A percentile compares a stretch with the other conserved stretches of the same genome.
Evolutionary conservation across 495 filamentous ascomycete species (phyloP).

Genomic region (Penicillium canescens): DNA sequence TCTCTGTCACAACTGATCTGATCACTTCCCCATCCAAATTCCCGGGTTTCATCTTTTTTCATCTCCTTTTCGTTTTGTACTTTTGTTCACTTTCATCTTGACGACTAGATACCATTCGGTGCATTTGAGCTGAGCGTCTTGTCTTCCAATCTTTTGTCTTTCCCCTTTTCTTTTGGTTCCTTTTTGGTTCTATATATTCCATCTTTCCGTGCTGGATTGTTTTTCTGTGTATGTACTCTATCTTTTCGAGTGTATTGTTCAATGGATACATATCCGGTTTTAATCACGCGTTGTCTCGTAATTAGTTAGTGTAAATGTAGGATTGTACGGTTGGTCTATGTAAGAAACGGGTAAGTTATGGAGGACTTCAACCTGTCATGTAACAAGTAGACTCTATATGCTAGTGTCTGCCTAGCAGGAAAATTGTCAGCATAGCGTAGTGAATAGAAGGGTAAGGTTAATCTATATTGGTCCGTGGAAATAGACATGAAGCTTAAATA

Average conservation of each 20-base stretch:
- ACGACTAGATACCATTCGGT: constrained; percentile 14
- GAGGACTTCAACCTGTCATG: too few species aligned
- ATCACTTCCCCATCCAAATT: background rate
- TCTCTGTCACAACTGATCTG: too few species aligned
- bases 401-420: too few species aligned
- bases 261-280: background rate
- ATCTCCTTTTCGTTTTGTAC: constrained; percentile 16
- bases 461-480: too few species aligned
- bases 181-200: background rate
- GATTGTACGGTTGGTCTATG: too few species aligned
- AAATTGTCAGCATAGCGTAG: too few species aligned
- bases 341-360: too few species aligned
- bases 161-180: background rate
- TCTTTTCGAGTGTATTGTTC: background rate
- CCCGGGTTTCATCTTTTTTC: background rate
- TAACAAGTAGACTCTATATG: too few species aligned
- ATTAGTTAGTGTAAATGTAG: too few species aligned
- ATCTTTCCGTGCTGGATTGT: background rate
- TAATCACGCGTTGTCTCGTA: background rate
- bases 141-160: constrained; percentile 1
- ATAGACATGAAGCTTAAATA: too few species aligned
- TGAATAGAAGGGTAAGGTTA: too few species aligned
- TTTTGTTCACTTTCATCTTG: constrained; percentile 9
- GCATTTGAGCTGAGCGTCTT: constrained; percentile 14
- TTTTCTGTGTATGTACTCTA: background rate